phyloP scores from a whole-genome alignment of 2,329 filamentous ascomycete species.

The Sporothrix protearum region DNA sequence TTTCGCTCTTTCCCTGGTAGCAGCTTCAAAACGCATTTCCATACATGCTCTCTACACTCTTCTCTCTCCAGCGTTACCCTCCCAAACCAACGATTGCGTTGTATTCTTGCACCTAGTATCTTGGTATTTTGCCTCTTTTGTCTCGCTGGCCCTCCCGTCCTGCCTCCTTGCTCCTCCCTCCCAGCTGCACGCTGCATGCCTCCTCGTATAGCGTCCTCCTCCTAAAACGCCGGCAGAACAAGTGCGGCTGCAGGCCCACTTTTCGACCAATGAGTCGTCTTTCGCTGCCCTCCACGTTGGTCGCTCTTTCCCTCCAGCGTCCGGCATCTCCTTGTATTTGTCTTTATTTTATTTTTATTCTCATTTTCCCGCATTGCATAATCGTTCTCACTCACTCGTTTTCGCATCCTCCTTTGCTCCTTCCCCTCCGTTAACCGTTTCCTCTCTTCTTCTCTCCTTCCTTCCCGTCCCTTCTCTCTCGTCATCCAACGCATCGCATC shows the following conservation, averaged over 20 bases:
- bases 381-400: background rate
- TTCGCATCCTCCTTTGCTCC: background rate
- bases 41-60: background rate
- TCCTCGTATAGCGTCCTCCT: conserved; percentile 22
- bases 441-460: background rate
- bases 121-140: conserved; percentile 5
- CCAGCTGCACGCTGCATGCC: background rate
- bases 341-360: conserved; percentile 6
- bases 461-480: background rate
- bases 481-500: conserved; percentile 8
- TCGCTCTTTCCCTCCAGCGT: conserved; percentile 13
- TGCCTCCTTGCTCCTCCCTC: background rate
- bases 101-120: background rate
- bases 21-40: conserved; percentile 3
- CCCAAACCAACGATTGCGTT: background rate
- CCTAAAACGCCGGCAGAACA: conserved; percentile 22
- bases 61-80: background rate
- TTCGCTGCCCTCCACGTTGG: background rate
- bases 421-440: background rate
- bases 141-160: background rate
- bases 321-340: background rate
- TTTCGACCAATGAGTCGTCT: conserved; percentile 3
- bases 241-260: conserved; percentile 21
- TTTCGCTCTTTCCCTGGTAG: conserved; percentile 10
- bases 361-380: background rate